These are phyloP conservation scores for Cichorium intybus DNA, from an alignment of 140 eudicot species.

Conservation along the genomic window DNA sequence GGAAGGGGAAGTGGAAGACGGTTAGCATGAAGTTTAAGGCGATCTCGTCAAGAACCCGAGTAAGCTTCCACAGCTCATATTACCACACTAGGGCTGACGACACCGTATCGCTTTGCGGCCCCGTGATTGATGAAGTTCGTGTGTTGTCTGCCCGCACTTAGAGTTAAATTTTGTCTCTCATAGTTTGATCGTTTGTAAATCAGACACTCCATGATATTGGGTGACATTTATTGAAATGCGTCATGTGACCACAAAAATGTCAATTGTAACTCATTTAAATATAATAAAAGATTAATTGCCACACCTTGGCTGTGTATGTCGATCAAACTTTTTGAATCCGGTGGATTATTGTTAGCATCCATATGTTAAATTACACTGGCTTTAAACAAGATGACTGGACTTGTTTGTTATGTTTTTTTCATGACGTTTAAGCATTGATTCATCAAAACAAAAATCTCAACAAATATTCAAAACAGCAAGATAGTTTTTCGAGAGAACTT, in stretches of 20 bases:
- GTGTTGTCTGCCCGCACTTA: slow-evolving; percentile 26
- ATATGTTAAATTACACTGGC: no score
- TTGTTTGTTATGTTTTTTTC: no score
- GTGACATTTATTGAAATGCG: neutral
- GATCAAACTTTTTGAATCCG: no score
- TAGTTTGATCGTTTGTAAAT: neutral
- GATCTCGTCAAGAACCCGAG: slow-evolving; percentile 43
- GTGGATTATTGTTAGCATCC: no score
- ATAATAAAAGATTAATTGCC: no score
- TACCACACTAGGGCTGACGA: slow-evolving; percentile 63
- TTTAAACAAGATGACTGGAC: no score
- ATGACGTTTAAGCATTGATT: no score
- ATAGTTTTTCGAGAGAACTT: no score
- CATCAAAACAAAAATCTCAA: no score
- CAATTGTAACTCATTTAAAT: no score
- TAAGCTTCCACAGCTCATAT: slow-evolving; percentile 73
- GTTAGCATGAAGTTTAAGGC: slow-evolving; percentile 63
- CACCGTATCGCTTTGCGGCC: slow-evolving; percentile 71
- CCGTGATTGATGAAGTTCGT: slow-evolving; percentile 71
- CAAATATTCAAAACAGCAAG: no score
- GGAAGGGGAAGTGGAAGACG: slow-evolving; percentile 48
- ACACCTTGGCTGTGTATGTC: no score
- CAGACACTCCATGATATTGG: neutral
- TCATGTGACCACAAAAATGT: neutral
- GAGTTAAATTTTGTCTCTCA: neutral